phyloP scores from a whole-genome alignment of 2,329 filamentous ascomycete species.

The Trichoderma pleuroti region DNA sequence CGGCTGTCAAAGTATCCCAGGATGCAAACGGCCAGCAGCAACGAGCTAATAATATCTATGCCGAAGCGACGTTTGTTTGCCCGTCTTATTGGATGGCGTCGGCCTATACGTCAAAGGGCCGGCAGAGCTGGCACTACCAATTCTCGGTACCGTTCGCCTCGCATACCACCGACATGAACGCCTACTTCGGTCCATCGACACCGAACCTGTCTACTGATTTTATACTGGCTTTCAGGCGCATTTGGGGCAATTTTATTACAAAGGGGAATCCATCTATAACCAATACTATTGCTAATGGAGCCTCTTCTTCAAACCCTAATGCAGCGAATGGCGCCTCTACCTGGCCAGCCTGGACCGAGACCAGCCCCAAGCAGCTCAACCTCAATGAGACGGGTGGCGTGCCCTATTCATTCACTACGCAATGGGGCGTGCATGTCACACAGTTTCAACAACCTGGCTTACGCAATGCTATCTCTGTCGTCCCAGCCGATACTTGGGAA shows the following conservation, averaged over 20 bases:
- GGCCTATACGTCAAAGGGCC: background rate
- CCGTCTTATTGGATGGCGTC: background rate
- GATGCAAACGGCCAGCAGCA: background rate
- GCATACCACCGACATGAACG: background rate
- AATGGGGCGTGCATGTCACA: background rate
- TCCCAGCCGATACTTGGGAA: background rate
- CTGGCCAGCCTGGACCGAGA: background rate
- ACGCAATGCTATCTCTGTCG: background rate
- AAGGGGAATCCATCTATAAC: background rate
- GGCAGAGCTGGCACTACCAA: background rate
- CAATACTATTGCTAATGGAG: background rate
- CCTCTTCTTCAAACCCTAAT: background rate
- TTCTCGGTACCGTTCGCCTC: background rate
- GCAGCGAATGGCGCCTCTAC: background rate
- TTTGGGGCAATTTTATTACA: background rate
- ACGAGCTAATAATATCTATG: background rate
- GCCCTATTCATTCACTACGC: background rate
- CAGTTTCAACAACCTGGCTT: background rate
- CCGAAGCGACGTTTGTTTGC: background rate
- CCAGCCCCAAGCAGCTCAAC: background rate
- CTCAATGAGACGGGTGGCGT: background rate
- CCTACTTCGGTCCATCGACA: background rate
- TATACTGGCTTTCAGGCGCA: background rate
- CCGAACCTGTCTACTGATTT: background rate
- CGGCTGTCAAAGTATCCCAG: background rate